phyloP scores from a whole-genome alignment of 1,139 yeast species.

The Magnusiomyces fungicola region DNA sequence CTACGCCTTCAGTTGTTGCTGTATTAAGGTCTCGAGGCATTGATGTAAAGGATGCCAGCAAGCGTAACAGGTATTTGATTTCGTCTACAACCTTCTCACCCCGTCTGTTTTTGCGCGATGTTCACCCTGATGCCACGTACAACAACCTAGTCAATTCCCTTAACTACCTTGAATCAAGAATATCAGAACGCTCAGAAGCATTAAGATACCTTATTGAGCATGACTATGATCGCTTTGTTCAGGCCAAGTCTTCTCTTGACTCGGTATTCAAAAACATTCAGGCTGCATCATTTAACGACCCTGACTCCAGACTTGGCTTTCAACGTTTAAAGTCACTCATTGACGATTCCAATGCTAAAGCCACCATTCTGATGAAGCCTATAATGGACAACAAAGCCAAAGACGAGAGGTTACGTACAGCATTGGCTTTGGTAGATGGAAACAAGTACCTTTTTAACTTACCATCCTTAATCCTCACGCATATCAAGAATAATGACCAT shows the following conservation, averaged over 20 bases:
- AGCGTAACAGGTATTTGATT: slow-evolving; percentile 48
- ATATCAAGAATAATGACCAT: slow-evolving; percentile 56
- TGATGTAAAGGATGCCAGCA: slow-evolving; percentile 24
- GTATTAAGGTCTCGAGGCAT: slow-evolving; percentile 28
- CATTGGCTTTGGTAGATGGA: slow-evolving; percentile 56
- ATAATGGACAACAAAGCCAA: slow-evolving; percentile 56
- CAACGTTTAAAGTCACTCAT: slow-evolving; percentile 25
- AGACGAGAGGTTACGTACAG: slow-evolving; percentile 50
- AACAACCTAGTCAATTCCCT: slow-evolving; percentile 53
- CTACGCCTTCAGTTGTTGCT: slow-evolving; percentile 28
- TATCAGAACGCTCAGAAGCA: slow-evolving; percentile 58
- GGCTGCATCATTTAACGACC: slow-evolving; percentile 35
- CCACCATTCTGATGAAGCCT: slow-evolving; percentile 68
- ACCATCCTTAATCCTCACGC: slow-evolving; percentile 52
- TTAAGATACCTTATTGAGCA: slow-evolving; percentile 60
- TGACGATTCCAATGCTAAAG: slow-evolving; percentile 36
- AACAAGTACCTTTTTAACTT: slow-evolving; percentile 64
- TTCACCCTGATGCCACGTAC: slow-evolving; percentile 66
- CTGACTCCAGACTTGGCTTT: slow-evolving; percentile 31
- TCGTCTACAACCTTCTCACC: slow-evolving; percentile 70
- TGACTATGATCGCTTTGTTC: slow-evolving; percentile 68
- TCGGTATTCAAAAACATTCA: slow-evolving; percentile 48
- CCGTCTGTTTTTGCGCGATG: slow-evolving; percentile 55
- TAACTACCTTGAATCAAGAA: slow-evolving; percentile 50
- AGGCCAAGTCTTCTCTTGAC: slow-evolving; percentile 63